Evolutionary conservation across 2,329 filamentous ascomycete species (phyloP).

Genomic region (Colletotrichum horii): DNA sequence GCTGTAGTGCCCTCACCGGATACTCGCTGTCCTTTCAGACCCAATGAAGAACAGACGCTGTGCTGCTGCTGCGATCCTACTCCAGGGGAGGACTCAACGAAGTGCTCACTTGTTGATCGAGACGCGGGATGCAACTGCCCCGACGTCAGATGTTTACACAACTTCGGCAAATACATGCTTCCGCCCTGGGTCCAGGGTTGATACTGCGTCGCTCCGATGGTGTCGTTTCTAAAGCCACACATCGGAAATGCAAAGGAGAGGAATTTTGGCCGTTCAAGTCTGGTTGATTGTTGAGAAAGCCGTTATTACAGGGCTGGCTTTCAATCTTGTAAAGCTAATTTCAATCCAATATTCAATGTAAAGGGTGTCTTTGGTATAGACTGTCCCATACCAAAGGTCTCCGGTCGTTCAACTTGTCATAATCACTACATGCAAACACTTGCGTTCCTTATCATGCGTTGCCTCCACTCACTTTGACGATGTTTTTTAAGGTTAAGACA

Average conservation of each 20-base stretch:
- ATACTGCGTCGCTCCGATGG: fast-evolving
- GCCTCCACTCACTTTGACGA: background rate
- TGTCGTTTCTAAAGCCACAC: background rate
- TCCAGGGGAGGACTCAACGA: background rate
- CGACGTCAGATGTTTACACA: background rate
- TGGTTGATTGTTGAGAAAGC: background rate
- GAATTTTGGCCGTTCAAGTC: background rate
- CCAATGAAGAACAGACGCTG: background rate
- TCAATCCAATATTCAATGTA: background rate
- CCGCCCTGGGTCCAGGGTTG: background rate
- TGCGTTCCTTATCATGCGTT: background rate
- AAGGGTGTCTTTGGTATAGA: background rate
- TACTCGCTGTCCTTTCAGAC: background rate
- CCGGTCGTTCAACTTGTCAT: background rate
- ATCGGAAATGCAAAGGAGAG: background rate
- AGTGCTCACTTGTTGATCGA: background rate
- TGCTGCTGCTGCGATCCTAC: background rate
- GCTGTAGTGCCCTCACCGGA: background rate
- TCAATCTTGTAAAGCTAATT: background rate
- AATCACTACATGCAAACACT: background rate
- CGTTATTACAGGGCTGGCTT: background rate
- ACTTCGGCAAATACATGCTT: background rate
- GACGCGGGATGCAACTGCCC: background rate
- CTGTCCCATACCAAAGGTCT: background rate
- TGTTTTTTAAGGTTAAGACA: background rate